A percentile compares a stretch with the other conserved stretches of the same genome.
Conservation (phyloP, 1,284 basidiomycete species). For the Trametes polyzona region DNA sequence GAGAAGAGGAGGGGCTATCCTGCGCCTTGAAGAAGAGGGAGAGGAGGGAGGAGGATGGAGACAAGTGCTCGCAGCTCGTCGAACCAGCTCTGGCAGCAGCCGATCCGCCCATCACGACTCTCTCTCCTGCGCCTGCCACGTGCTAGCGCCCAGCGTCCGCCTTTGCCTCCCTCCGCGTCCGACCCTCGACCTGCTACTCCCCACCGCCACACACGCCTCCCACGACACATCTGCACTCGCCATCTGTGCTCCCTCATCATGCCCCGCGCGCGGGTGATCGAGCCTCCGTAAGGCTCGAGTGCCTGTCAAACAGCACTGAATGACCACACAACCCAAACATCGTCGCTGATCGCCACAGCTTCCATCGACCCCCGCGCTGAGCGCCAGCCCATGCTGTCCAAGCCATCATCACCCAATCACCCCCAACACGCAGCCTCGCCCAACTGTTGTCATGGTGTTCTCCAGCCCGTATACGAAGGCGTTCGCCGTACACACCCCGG, state of each 20-base stretch:
- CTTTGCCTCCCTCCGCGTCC: not conserved
- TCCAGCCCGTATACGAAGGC: not conserved
- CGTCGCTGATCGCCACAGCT: not conserved
- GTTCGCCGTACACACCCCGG: not conserved
- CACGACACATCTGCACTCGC: not conserved
- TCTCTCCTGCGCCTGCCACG: constrained; percentile 7
- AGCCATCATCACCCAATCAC: constrained; percentile 5
- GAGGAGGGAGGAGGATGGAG: constrained; percentile 5
- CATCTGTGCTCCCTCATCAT: not conserved
- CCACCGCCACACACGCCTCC: not conserved
- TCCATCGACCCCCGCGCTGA: constrained; percentile 6
- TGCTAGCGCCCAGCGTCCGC: constrained; percentile 6
- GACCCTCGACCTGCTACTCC: not conserved
- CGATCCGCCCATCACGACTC: constrained; percentile 8
- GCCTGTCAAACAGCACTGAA: not conserved
- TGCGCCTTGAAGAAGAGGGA: constrained; percentile 15
- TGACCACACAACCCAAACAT: not conserved
- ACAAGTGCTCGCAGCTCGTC: constrained; percentile 5
- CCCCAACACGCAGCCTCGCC: not conserved
- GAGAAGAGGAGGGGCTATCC: constrained; percentile 17
- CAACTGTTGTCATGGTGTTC: constrained; percentile 13
- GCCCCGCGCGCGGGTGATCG: no score
- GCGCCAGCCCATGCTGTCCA: constrained; percentile 2
- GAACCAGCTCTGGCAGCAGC: not conserved
- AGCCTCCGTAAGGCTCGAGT: no score